These are phyloP conservation scores for Volutella citrinella DNA, from an alignment of 2,329 filamentous ascomycete species.

Conservation along the genomic window DNA sequence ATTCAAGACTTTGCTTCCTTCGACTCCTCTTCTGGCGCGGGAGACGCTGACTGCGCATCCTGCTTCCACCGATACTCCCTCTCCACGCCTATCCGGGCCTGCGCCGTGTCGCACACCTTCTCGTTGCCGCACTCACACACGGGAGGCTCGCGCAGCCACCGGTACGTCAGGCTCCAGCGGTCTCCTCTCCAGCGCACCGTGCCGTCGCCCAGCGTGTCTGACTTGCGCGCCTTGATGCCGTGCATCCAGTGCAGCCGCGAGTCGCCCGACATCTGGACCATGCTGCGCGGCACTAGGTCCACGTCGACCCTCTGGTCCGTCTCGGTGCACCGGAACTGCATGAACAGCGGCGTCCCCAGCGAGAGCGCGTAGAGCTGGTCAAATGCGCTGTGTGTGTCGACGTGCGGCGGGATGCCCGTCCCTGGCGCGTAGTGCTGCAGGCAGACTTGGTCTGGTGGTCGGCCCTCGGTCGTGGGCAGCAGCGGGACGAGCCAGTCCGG, in stretches of 20 bases:
- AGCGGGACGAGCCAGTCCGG: slow-evolving; percentile 49
- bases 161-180: slow-evolving; percentile 55
- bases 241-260: slow-evolving; percentile 54
- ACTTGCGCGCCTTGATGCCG: slow-evolving; percentile 52
- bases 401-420: slow-evolving; percentile 58
- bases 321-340: slow-evolving; percentile 38
- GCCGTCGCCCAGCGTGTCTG: slow-evolving; percentile 44
- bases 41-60: slow-evolving; percentile 22
- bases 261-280: slow-evolving; percentile 50
- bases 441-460: slow-evolving; percentile 55
- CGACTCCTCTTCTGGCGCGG: no score
- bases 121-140: slow-evolving; percentile 50
- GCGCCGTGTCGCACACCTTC: slow-evolving; percentile 50
- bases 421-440: slow-evolving; percentile 60
- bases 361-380: slow-evolving; percentile 45
- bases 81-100: slow-evolving; percentile 42
- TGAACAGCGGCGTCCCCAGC: slow-evolving; percentile 39
- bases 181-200: slow-evolving; percentile 39
- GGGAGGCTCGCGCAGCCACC: slow-evolving; percentile 46
- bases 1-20: no score
- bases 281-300: slow-evolving; percentile 45
- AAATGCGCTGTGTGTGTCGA: slow-evolving; percentile 51
- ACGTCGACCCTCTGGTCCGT: slow-evolving; percentile 35
- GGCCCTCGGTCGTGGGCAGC: slow-evolving; percentile 40
- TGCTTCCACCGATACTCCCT: slow-evolving; percentile 50